Evolutionary conservation across 2,329 filamentous ascomycete species (phyloP).

Genomic region (Alternaria triticimaculans): DNA sequence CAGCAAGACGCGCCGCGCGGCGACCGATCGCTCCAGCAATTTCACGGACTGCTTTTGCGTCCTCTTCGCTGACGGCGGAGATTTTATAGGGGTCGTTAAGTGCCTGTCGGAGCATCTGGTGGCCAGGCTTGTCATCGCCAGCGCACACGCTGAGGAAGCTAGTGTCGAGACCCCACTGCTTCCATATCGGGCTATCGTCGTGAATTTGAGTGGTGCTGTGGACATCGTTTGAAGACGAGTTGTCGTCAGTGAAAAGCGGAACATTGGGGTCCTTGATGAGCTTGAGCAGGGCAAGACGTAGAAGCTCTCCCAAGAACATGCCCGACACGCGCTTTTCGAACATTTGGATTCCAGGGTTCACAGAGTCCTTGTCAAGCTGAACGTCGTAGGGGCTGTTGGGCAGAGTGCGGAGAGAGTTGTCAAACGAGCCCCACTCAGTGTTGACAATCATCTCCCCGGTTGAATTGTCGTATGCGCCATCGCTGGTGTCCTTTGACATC

Average conservation of each 20-base stretch:
- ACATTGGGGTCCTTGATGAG: slow-evolving; percentile 72
- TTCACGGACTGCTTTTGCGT: slow-evolving; percentile 85
- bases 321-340: slow-evolving; percentile 98
- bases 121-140: slow-evolving; percentile 75
- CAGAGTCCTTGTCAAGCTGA: slow-evolving; percentile 76
- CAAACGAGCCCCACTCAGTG: slow-evolving; percentile 97
- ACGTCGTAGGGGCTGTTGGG: slow-evolving; percentile 85
- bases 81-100: slow-evolving; percentile 66
- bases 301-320: slow-evolving; percentile 97
- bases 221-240: slow-evolving; percentile 72
- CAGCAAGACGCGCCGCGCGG: slow-evolving; percentile 85
- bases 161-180: slow-evolving; percentile 89
- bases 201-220: slow-evolving; percentile 68
- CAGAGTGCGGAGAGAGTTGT: slow-evolving; percentile 88
- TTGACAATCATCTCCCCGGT: slow-evolving; percentile 98
- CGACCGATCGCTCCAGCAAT: slow-evolving; percentile 84
- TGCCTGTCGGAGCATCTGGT: slow-evolving; percentile 76
- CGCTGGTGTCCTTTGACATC: slow-evolving; percentile 55
- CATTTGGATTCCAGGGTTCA: slow-evolving; percentile 96
- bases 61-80: slow-evolving; percentile 77
- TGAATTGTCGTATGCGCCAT: slow-evolving; percentile 72
- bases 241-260: slow-evolving; percentile 77
- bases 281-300: slow-evolving; percentile 76
- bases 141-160: slow-evolving; percentile 87
- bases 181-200: slow-evolving; percentile 69